Conservation (phyloP, 768 basidiomycete genomes). For the Fomitopsis serialis region DNA sequence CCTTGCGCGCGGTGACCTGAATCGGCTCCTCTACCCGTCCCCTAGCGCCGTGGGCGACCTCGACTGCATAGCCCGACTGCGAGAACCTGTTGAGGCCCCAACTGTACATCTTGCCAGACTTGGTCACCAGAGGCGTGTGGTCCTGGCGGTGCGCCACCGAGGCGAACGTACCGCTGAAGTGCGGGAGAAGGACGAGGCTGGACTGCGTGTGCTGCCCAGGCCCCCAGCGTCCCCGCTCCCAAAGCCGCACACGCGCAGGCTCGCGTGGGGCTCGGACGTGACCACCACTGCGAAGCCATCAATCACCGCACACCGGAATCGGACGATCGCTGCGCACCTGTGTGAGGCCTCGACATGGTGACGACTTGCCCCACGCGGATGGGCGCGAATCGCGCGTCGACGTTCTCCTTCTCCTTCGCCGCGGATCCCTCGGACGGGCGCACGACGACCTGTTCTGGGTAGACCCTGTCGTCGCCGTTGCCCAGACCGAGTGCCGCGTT, state of each 20-base stretch:
- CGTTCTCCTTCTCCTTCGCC: conserved; percentile 11
- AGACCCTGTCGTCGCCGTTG: conserved; percentile 69
- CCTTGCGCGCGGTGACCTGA: conserved; percentile 70
- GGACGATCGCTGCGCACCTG: conserved; percentile 39
- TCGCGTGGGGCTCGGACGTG: conserved; percentile 67
- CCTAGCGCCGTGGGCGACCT: conserved; percentile 35
- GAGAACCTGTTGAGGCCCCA: conserved; percentile 91
- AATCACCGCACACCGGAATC: background rate
- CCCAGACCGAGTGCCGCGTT: conserved; percentile 88
- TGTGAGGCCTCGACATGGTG: conserved; percentile 90
- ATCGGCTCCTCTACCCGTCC: conserved; percentile 60
- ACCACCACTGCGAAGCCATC: conserved; percentile 41
- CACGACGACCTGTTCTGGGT: conserved; percentile 50
- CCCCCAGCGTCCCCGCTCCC: conserved; percentile 84
- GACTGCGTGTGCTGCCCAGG: conserved; percentile 76
- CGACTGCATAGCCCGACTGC: conserved; percentile 84
- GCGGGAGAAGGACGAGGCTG: conserved; percentile 41
- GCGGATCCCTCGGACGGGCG: conserved; percentile 5
- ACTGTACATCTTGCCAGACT: conserved; percentile 74
- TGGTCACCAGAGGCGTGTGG: conserved; percentile 85
- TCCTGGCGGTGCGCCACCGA: conserved; percentile 88
- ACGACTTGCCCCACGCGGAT: conserved; percentile 58
- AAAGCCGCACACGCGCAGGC: conserved; percentile 84
- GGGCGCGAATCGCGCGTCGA: conserved; percentile 53
- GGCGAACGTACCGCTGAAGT: conserved; percentile 50